Base-by-base conservation (phyloP, 257 asterid species). In the Fraxinus quadrangulata region DNA sequence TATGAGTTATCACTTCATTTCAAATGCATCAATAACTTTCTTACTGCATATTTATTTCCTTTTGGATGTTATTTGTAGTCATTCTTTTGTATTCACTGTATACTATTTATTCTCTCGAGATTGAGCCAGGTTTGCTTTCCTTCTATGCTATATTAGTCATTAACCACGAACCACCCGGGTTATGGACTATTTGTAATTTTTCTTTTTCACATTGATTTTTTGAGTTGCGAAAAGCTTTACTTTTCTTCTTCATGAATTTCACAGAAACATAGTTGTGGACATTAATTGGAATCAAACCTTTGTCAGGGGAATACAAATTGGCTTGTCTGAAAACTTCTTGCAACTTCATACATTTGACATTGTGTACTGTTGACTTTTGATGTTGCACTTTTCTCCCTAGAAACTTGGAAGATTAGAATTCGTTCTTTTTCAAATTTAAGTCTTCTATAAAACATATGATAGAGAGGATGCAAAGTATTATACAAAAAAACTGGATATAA, bases 21-120 rank as follows among this genome's bases (percentile, higher is more conserved):
- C 61, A 28, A 77, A 69, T 37, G 67, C 77, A 54, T 77, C 49
- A 40, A 42, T 75, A 81, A 77, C 68, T 30, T 68, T 65, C 37
- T 39, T 71, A 63, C 77, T 19, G 51, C 28, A 84, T 63, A 73
- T 68, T 78, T 81, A 69, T 78, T 75, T 70, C 61, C 70, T 26
- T 77, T 78, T 66, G 81, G 80, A 80, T 81, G 70, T 82, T 83
- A 69, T 81, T 78, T 33, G 72, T 84, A 72, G 82, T 81, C 77
- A 76, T 84, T 74, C 85, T 78, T 89, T 77, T 85, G 90, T 85
- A 77, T 75, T 83, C 78, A n/a, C 69, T 78, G 78, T 81, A 77
- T 76, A 42, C 87, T 84, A 71, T 24, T 63, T 63, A 63, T 63
- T 71, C 65, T 76, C 65, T 75, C 65, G 70, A 69, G 82, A 49